Evolutionary conservation across 2,329 filamentous ascomycete genomes (phyloP), one percentile per base, ranked within the genome.

Genomic region (Cordyceps tenuipes): DNA sequence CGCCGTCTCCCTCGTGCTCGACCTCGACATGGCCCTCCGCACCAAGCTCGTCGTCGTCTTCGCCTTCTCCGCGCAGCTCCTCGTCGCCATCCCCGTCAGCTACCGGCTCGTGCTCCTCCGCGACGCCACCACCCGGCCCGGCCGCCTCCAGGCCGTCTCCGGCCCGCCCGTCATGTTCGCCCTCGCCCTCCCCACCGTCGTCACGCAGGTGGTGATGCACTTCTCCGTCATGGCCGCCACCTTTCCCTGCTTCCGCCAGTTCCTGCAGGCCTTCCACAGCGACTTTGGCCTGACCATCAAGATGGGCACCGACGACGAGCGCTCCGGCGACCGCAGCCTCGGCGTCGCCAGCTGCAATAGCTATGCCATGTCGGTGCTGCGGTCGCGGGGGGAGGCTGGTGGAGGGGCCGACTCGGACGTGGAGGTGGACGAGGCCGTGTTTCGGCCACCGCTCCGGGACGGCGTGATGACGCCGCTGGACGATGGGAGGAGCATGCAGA

Each of bases 211-310:
- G 12, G 63, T 64, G n/a, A 58, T 64, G 60, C 63, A 64, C 48
- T 63, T 64, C 26, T 63, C 63, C 31, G 44, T 64, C 61, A 64
- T 64, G 61, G 63, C 63, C 15, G 63, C 63, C 13, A 64, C 63
- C 1, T 64, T 64, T n/a, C 63, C 63, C 12, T 64, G 63, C 59
- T 62, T 64, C 36, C 62, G 63, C 4, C 63, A 64, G 46, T 64
- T 64, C 47, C 50, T 64, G 6, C 62, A 64, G 19, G 63, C 62
- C 19, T 64, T 64, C 17, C 60, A 63, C 57, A 63, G 57, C 23
- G 61, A 61, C 4, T 60, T 63, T 21, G 63, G 63, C 7, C 62
- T 62, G 1, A 64, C 62, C 17, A 64, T 62, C 2, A 64, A 63
- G 59, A 63, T 64, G 43, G 43, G 34, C 39, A 58, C 59, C 10